Evolutionary conservation across 768 basidiomycete species (phyloP), one percentile per base, ranked within the genome.

Genomic region (Boletus pseudopeckii): DNA sequence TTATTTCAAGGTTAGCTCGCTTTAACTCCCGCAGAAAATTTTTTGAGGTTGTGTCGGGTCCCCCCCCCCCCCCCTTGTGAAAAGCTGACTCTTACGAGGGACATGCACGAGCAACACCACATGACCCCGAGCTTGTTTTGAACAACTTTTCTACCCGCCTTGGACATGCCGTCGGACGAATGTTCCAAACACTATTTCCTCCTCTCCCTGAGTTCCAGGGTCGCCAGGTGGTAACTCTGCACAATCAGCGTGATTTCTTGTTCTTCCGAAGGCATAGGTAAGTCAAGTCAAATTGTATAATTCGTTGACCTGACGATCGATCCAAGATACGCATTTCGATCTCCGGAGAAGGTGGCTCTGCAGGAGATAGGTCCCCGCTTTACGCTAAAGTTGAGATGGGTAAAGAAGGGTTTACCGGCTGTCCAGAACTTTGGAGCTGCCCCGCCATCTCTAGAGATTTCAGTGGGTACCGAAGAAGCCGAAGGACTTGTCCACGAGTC

Each of bases 341-440:
- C 91, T 2, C 77, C 88, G 4, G 93, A 95, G 59, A 93, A 90
- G 67, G 94, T 96, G 9, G 83, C 88, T 7, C 72, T 99, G 30
- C 97, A 99, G 68, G 97, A 99, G 72, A 99, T 99, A 58, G 97
- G 97, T 2, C 97, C 97, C 7, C 84, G 96, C 32, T 97, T 99
- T 67, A 98, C 97, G 0, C 78, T 98, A 11, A 98, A 98, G 72
- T 76, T 99, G 52, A 79, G 87, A 37, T 97, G 87, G 78, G 72
- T 99, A 53, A 85, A 88, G 66, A 93, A 89, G 62, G 94, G 92
- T 10, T 75, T 95, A 20, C 95, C 94, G 1, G 85, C 88, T 5
- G 91, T 94, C 26, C 79, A 79, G 57, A 78, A 81, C 59, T 77
- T 84, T 64, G 85, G 87, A 26, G 82, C 86, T 57, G 75, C 77